phyloP scores from a whole-genome alignment of 2,329 filamentous ascomycete species.

The Bipolaris zeicola region DNA sequence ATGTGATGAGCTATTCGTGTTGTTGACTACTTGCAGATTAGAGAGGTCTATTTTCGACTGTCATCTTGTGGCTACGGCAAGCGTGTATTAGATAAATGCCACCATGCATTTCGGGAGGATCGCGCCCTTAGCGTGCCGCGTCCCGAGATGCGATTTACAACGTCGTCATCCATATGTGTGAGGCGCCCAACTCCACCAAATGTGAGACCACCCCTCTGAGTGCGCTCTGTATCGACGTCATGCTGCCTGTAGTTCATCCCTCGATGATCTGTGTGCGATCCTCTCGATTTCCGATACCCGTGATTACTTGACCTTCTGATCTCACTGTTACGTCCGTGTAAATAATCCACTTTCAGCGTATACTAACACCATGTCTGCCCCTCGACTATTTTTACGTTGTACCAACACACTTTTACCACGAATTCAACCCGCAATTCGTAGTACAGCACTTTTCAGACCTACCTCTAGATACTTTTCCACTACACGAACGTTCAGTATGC shows the following conservation, averaged over 20 bases:
- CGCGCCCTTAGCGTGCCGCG: conserved; percentile 23
- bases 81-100: not conserved
- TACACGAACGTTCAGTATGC: conserved; percentile 49
- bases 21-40: not conserved
- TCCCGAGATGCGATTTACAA: conserved; percentile 17
- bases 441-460: not conserved
- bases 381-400: conserved; percentile 25
- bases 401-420: conserved; percentile 3
- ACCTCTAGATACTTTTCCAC: conserved; percentile 24
- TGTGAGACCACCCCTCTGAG: conserved; percentile 14
- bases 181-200: conserved; percentile 18
- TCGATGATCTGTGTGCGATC: conserved; percentile 9
- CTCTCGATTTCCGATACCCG: conserved; percentile 2
- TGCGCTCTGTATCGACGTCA: conserved; percentile 26
- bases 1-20: not conserved
- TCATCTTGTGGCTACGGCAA: not conserved
- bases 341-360: conserved; percentile 1
- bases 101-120: conserved; percentile 2
- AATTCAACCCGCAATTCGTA: conserved; percentile 9
- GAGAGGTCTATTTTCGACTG: not conserved
- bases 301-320: conserved; percentile 20
- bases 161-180: conserved; percentile 34
- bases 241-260: conserved; percentile 14
- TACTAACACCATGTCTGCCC: conserved; percentile 20
- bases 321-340: conserved; percentile 27